Evolutionary conservation across 1,284 basidiomycete genomes (phyloP), one percentile per base, ranked within the genome.

Genomic region (Pseudozyma sp.): DNA sequence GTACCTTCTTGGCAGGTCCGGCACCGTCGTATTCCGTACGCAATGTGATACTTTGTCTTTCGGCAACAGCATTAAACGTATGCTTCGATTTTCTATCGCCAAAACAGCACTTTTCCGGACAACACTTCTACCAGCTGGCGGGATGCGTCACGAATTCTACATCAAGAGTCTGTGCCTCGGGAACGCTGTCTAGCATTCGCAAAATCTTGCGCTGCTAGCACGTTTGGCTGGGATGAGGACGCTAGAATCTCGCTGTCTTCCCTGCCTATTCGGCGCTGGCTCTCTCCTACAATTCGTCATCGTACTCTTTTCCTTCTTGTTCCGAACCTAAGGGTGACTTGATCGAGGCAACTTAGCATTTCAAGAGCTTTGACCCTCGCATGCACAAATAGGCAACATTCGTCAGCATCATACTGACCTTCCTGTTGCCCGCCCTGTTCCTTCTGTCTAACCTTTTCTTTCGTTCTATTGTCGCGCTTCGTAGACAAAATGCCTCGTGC

Each of bases 401-500:
- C 43, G 35, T 35, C 52, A 63, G 60, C 69, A 66, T 36, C 50
- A n/a, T 53, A 59, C 65, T 73, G 70, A 67, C 70, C 39, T 45
- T 45, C n/a, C 35, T 56, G 57, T 59, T 71, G 71, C 73, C 73
- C 73, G 57, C 73, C 73, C 73, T 70, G 58, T 63, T 52, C 13
- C 25, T 55, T 62, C 44, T 25, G 19, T 52, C 57, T 61, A 44
- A 64, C 55, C 58, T 54, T 48, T 47, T 49, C 13, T 34, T 25
- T 40, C 31, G 39, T 34, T 4, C 52, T 31, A n/a, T 10, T 49
- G 19, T 35, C 36, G 9, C 18, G 11, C 5, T 10, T 34, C 19
- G 21, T 57, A 76, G 59, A 78, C 69, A 77, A 76, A 25, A 76
- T 78, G 81, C 81, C 81, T 60, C 75, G 79, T 59, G 83, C 82